Evolutionary conservation across 2,329 filamentous ascomycete species (phyloP).

Genomic region (Cadophora luteo-olivacea): DNA sequence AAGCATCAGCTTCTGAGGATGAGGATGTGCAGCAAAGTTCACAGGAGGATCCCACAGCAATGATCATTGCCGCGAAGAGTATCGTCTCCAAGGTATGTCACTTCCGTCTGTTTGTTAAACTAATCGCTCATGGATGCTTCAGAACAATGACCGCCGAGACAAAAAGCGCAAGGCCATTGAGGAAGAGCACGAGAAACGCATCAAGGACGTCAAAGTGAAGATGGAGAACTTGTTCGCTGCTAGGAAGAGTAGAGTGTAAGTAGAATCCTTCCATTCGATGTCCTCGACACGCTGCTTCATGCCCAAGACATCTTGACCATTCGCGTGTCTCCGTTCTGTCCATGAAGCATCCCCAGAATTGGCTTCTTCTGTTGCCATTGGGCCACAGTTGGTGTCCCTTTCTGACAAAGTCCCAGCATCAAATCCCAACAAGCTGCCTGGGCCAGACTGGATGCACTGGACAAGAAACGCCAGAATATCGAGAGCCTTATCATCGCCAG

Average conservation of each 20-base stretch:
- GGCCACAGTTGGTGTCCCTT: neutral
- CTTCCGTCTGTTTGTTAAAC: neutral
- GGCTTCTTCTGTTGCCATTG: neutral
- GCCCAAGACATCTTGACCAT: too few species aligned
- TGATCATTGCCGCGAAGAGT: constrained; percentile 31
- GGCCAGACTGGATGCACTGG: constrained; percentile 38
- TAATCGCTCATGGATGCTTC: neutral
- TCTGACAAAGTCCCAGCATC: constrained; percentile 28
- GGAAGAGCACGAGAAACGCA: constrained; percentile 34
- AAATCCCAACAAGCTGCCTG: constrained; percentile 36
- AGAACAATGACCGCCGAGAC: constrained; percentile 40
- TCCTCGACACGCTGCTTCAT: neutral
- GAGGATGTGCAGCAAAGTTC: constrained; percentile 29
- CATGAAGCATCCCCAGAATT: neutral
- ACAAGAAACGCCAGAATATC: constrained; percentile 38
- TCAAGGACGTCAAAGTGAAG: constrained; percentile 36
- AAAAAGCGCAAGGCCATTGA: constrained; percentile 41
- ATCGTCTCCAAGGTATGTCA: constrained; percentile 31
- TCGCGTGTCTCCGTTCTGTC: neutral
- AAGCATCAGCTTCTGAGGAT: constrained; percentile 27
- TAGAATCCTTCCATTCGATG: neutral
- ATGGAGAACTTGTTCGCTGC: constrained; percentile 37
- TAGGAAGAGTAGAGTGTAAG: constrained; percentile 40
- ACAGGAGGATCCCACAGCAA: constrained; percentile 27
- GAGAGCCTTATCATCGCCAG: constrained; percentile 40